Percentiles rank a stretch among this genome's conserved stretches.
Conservation (phyloP, 371 early-diverging fungal species). For the Mucor irregularis region DNA sequence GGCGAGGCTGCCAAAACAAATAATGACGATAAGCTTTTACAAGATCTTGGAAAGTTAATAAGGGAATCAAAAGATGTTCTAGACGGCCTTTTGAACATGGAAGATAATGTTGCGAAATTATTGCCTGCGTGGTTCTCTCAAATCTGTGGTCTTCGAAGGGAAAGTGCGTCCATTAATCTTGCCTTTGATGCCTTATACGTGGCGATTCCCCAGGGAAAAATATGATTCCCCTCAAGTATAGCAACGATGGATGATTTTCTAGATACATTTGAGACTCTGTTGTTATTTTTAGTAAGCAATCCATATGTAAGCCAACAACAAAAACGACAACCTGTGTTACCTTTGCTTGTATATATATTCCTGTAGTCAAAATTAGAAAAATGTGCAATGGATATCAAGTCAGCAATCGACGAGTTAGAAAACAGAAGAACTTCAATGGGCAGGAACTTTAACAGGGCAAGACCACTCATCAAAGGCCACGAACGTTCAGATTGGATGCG, state of each 20-base stretch:
- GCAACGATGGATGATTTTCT: constrained; percentile 9
- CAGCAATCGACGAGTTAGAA: too few relatives aligned
- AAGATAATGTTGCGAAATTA: constrained; percentile 6
- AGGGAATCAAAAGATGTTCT: constrained; percentile 15
- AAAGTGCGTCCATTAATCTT: constrained; percentile 7
- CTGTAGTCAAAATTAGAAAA: too few relatives aligned
- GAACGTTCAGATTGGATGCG: too few relatives aligned
- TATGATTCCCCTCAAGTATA: constrained; percentile 6
- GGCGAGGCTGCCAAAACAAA: constrained; percentile 17
- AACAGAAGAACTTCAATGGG: too few relatives aligned
- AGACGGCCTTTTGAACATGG: constrained; percentile 12
- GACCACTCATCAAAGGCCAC: too few relatives aligned
- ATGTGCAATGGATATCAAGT: too few relatives aligned
- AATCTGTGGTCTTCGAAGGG: constrained; percentile 6
- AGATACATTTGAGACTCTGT: constrained; percentile 1
- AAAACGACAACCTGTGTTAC: too few relatives aligned
- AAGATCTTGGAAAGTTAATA: constrained; percentile 7
- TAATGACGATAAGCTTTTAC: constrained; percentile 5
- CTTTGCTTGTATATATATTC: too few relatives aligned
- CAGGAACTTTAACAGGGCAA: too few relatives aligned
- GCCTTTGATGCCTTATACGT: constrained; percentile 12
- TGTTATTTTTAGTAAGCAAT: constrained; percentile 10
- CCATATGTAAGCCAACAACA: too few relatives aligned
- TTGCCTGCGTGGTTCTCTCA: constrained; percentile 9
- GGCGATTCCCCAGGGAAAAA: constrained; percentile 6